These are phyloP conservation scores for Torrubiella hemipterigena DNA, from an alignment of 2,329 filamentous ascomycete species.

Conservation along the genomic window DNA sequence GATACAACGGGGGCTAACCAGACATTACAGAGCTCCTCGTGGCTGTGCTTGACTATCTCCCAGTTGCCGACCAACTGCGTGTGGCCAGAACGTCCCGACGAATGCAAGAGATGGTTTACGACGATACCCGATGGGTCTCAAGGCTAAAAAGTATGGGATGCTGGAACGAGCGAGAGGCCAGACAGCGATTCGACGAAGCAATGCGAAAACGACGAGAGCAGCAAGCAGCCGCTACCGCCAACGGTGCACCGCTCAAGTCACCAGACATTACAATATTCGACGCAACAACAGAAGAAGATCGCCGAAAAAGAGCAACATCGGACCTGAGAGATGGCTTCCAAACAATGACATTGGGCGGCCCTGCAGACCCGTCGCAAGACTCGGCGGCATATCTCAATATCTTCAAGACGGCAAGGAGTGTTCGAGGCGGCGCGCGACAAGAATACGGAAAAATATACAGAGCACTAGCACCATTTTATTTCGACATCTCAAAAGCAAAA, in stretches of 20 bases:
- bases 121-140: slow-evolving; percentile 90
- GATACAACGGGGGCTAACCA: background rate
- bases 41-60: slow-evolving; percentile 79
- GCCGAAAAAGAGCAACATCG: slow-evolving; percentile 26
- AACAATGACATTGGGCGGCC: slow-evolving; percentile 48
- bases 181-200: slow-evolving; percentile 65
- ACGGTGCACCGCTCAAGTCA: slow-evolving; percentile 13
- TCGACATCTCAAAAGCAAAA: slow-evolving; percentile 60
- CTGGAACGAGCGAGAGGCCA: slow-evolving; percentile 84
- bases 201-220: slow-evolving; percentile 46
- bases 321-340: slow-evolving; percentile 61
- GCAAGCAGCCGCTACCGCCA: slow-evolving; percentile 19
- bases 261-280: slow-evolving; percentile 56
- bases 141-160: slow-evolving; percentile 75
- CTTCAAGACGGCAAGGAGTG: slow-evolving; percentile 59
- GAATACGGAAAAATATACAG: slow-evolving; percentile 88
- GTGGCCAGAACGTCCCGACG: slow-evolving; percentile 76
- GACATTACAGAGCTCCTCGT: slow-evolving; percentile 63
- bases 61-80: slow-evolving; percentile 71
- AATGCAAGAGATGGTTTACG: slow-evolving; percentile 96
- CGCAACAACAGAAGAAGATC: slow-evolving; percentile 54
- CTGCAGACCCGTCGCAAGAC: slow-evolving; percentile 39
- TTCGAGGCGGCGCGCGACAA: slow-evolving; percentile 72
- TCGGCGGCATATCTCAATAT: slow-evolving; percentile 55
- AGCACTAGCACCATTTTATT: slow-evolving; percentile 80